phyloP scores from a whole-genome alignment of 2,329 filamentous ascomycete species.

The Ambrosiella cleistominuta region DNA sequence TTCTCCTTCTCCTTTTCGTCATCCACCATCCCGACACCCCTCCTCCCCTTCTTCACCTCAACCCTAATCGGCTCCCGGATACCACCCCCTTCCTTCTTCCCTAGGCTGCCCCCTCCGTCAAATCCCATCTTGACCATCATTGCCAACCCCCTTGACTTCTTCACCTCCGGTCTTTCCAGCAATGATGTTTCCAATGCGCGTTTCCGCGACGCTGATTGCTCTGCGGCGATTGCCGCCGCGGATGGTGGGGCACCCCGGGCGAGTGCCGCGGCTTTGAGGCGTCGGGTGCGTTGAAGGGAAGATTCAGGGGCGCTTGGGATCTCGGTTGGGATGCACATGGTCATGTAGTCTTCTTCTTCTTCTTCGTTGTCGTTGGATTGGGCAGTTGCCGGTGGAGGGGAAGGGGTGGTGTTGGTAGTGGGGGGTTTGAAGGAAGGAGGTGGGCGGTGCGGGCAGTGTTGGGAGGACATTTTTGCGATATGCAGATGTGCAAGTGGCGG shows the following conservation, averaged over 20 bases:
- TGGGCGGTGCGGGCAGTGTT: background rate
- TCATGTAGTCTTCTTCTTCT: constrained; percentile 93
- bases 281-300: constrained; percentile 35
- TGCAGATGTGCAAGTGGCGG: background rate
- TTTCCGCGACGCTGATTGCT: constrained; percentile 56
- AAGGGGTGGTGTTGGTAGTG: background rate
- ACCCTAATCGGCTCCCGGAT: constrained; percentile 53
- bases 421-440: background rate
- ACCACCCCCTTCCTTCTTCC: constrained; percentile 28
- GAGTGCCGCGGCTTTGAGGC: constrained; percentile 45
- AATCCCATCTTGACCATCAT: constrained; percentile 99
- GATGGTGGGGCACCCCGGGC: constrained; percentile 53
- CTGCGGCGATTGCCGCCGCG: constrained; percentile 64
- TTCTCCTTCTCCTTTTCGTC: constrained; percentile 56
- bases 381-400: background rate
- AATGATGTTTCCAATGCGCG: constrained; percentile 58
- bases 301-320: constrained; percentile 31
- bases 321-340: constrained; percentile 65
- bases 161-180: constrained; percentile 36
- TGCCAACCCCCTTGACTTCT: constrained; percentile 67
- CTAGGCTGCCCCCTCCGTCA: constrained; percentile 52
- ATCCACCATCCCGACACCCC: constrained; percentile 67
- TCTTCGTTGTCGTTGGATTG: constrained; percentile 27
- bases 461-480: background rate
- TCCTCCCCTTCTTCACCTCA: constrained; percentile 58